Evolutionary conservation across 768 basidiomycete species (phyloP).

Genomic region (Boletus vermiculosoides): DNA sequence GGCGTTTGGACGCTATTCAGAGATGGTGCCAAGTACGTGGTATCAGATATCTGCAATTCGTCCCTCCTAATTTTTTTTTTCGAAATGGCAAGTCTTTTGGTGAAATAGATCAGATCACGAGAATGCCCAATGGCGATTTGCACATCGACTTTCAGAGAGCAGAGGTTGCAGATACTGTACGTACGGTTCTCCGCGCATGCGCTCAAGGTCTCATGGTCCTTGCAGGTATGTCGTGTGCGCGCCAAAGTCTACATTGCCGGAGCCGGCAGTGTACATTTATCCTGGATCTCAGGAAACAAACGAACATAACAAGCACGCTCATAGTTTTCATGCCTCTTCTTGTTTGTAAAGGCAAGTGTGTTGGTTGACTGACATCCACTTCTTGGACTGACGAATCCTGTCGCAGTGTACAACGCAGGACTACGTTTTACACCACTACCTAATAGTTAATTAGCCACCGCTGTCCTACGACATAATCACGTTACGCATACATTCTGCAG

Average conservation of each 20-base stretch:
- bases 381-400: conserved; percentile 2
- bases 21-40: conserved; percentile 72
- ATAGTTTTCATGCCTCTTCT: neutral
- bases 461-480: conserved; percentile 30
- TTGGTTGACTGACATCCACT: neutral
- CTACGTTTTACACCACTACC: conserved; percentile 26
- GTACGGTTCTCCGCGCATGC: conserved; percentile 22
- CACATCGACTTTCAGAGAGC: conserved; percentile 71
- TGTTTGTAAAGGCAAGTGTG: conserved; percentile 28
- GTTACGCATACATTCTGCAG: conserved; percentile 21
- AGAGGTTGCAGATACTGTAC: conserved; percentile 78
- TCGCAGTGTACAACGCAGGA: conserved; percentile 29
- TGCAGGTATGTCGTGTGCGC: conserved; percentile 73
- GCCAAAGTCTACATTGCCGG: conserved; percentile 72
- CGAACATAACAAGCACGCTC: conserved; percentile 26
- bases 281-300: conserved; percentile 63
- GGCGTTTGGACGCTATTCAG: conserved; percentile 65
- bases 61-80: conserved; percentile 8
- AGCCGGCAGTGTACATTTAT: conserved; percentile 75
- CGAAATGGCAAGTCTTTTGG: conserved; percentile 60
- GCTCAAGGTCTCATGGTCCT: conserved; percentile 7
- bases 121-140: conserved; percentile 77
- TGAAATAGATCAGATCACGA: conserved; percentile 66
- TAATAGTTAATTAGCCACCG: conserved; percentile 25
- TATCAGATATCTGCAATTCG: neutral